Evolutionary conservation across 2,329 filamentous ascomycete species (phyloP), one percentile per base, ranked within the genome.

Genomic region (Rutstroemia sp.): DNA sequence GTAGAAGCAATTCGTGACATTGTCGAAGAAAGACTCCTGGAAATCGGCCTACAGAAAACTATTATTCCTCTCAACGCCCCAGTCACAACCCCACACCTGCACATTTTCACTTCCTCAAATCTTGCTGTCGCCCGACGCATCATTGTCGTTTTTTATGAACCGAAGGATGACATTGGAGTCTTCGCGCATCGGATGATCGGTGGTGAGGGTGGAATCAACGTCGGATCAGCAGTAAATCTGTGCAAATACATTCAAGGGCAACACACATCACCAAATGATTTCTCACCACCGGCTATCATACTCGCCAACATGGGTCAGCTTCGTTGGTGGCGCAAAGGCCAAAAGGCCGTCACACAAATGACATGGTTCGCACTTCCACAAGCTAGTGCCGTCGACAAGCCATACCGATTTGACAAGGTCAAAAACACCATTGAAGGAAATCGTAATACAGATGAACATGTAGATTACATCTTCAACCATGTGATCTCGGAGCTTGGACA

Each of bases 251-350:
- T 84, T 4, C 63, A 69, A 48, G 46, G 57, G 7, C 60, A 61
- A 14, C 17, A 30, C 1, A 58, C 59, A 17, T 60, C 58, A 2
- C 25, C 59, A 16, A 50, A 50, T 8, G 59, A 61, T 38, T 51
- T 68, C 4, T 60, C 69, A 0, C 61, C 73, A 1, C 83, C 78
- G 0, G 87, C 80, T 3, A 73, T 96, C 56, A 73, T 96, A 27
- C 74, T 96, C 25, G 81, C 89, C 47, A 96, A 96, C 68, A 76
- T 83, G 4, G 89, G 89, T 4, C 84, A 95, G 71, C 74, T 88
- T 17, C 75, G 85, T 64, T 96, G 89, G 84, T 89, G 87, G 69
- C 82, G 87, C 42, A 78, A 80, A 51, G 78, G 78, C 1, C 72
- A 77, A 51, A 78, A 79, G 49, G 76, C 83, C 0, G 75, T 95